Evolutionary conservation across 2,329 filamentous ascomycete species (phyloP).

Genomic region (Colletotrichum sidae): DNA sequence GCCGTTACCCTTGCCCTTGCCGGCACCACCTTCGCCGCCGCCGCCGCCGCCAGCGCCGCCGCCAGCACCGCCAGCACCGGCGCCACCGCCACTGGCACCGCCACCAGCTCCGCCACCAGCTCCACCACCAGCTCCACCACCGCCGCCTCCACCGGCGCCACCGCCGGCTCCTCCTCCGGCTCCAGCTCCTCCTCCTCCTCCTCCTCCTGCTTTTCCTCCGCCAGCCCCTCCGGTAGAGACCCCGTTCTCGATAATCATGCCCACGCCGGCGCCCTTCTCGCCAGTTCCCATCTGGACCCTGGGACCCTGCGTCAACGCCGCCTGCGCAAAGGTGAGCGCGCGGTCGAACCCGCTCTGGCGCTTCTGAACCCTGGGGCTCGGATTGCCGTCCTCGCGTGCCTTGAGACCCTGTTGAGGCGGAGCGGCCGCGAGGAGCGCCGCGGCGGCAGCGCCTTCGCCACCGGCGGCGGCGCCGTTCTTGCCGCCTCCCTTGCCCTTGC

Average conservation of each 20-base stretch:
- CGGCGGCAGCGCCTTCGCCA: slow-evolving; percentile 26
- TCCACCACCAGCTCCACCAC: too few relatives aligned
- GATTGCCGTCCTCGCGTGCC: neutral
- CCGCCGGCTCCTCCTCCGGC: too few relatives aligned
- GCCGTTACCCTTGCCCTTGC: neutral
- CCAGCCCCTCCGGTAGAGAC: neutral
- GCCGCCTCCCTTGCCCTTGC: slow-evolving; percentile 8
- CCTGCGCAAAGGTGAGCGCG: slow-evolving; percentile 53
- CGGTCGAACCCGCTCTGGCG: slow-evolving; percentile 55
- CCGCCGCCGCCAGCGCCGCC: neutral
- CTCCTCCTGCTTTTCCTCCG: neutral
- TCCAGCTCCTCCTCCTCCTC: too few relatives aligned
- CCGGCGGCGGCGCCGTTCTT: slow-evolving; percentile 18
- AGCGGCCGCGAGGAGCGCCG: neutral
- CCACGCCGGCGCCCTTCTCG: slow-evolving; percentile 52
- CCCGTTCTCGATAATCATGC: slow-evolving; percentile 52
- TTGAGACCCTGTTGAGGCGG: neutral
- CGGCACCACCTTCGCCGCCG: neutral
- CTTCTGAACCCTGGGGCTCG: slow-evolving; percentile 43
- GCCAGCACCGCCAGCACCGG: slow-evolving; percentile 9
- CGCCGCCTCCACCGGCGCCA: neutral
- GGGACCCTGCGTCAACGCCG: slow-evolving; percentile 52
- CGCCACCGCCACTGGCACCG: neutral
- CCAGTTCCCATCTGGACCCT: slow-evolving; percentile 54
- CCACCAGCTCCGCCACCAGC: neutral